These are phyloP conservation scores for Dothistroma pini DNA, from an alignment of 2,329 filamentous ascomycete species.

Conservation along the genomic window DNA sequence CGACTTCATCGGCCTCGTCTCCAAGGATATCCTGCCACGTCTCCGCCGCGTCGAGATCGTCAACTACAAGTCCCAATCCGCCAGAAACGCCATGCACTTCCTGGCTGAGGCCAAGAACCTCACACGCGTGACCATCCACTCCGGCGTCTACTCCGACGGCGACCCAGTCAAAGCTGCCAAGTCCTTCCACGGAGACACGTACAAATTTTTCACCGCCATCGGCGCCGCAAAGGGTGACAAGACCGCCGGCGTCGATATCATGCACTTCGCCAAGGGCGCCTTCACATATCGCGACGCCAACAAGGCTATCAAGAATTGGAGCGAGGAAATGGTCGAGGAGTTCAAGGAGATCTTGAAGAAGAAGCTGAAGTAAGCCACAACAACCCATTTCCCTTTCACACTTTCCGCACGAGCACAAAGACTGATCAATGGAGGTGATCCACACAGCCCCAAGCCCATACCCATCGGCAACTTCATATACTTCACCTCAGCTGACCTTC, in stretches of 20 bases:
- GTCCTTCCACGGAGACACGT: constrained; percentile 34
- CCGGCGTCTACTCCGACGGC: constrained; percentile 27
- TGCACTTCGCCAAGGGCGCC: constrained; percentile 30
- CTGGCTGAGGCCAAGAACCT: constrained; percentile 34
- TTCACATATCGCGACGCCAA: constrained; percentile 31
- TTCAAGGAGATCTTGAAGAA: constrained; percentile 28
- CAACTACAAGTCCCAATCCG: constrained; percentile 30
- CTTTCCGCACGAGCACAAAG: not conserved
- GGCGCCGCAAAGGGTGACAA: constrained; percentile 25
- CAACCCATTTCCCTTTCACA: not conserved
- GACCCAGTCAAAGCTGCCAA: constrained; percentile 35
- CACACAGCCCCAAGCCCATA: constrained; percentile 1
- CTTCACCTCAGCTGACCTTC: not conserved
- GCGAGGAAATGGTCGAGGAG: constrained; percentile 22
- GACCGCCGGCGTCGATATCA: constrained; percentile 27
- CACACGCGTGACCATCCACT: constrained; percentile 28
- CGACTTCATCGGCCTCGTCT: constrained; percentile 33
- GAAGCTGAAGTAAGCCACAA: constrained; percentile 35
- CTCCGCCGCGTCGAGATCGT: constrained; percentile 30
- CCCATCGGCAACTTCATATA: not conserved
- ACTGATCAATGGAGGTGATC: constrained; percentile 5
- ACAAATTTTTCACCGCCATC: constrained; percentile 30
- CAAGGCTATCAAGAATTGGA: constrained; percentile 21
- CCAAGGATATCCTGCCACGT: constrained; percentile 17
- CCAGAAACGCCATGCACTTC: constrained; percentile 32